Evolutionary conservation across 1,284 basidiomycete genomes (phyloP), one percentile per base, ranked within the genome.

Genomic region (Apiotrichum veenhuisii): DNA sequence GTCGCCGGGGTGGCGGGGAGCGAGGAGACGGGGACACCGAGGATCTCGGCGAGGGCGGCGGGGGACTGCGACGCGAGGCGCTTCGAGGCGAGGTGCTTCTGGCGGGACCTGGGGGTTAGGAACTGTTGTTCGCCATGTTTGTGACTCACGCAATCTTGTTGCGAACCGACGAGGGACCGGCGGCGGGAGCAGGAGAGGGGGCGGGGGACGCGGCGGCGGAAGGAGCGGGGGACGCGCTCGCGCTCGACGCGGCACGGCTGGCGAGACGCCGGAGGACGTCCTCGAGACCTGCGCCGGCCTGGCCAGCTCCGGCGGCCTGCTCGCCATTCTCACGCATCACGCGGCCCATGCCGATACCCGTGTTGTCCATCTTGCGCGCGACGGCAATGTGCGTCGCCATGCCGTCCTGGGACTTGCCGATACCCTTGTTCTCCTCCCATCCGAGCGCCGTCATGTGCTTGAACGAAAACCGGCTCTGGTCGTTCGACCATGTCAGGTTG

Each of bases 371-470:
- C 63, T 77, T 78, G 33, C 73, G 64, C 4, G 68, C 71, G 7
- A 77, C 77, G 7, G 74, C 73, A 48, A 78, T 77, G 55, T 77
- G 75, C 49, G 73, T 75, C 7, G 73, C 64, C 54, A 75, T 76
- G 18, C 76, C 76, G 18, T 64, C 55, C 10, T 64, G 48, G 18
- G 65, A 61, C 26, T 68, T 69, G 41, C 75, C 75, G 20, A 78
- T 61, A 22, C 76, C 75, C 23, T 68, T 61, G 36, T 62, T 65
- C 22, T 72, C 70, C 38, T 68, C 57, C 75, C 77, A 77, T n/a
- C 77, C 77, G 23, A 77, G 66, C n/a, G 69, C 63, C 22, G 66
- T 64, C 63, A 78, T 74, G 65, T 77, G 75, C 59, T 77, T 74
- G 61, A 75, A 74, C 5, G 76, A 76, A 66, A 78, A 78, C 18